Base-by-base conservation (phyloP, 2,329 filamentous ascomycete species). In the Fusarium mundagurra region DNA sequence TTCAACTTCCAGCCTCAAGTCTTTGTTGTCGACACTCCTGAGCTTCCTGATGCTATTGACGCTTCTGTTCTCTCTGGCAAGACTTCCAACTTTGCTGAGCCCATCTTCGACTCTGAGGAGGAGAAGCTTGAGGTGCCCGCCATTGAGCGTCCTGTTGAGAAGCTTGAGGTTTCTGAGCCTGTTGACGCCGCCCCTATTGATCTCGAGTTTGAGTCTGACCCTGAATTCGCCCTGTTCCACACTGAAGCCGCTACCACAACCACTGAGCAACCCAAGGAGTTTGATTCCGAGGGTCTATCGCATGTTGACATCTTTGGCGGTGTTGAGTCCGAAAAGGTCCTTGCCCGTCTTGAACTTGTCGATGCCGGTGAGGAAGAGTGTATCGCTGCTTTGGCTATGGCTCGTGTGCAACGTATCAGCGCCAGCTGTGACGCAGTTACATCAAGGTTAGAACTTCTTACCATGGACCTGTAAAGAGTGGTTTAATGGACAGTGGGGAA, bases 21-120 rank as follows among this genome's bases (percentile, higher is more conserved):
- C 55, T 97, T 93, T 78, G 89, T 94, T 57, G 90, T 95, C n/a
- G 90, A 93, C 73, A 88, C 93, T 5, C 92, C 92, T 5, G 88
- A 92, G 75, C 85, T 92, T 33, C 92, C 92, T 10, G 83, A 86
- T 50, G 79, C 84, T 31, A 87, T 95, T 74, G 86, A 92, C 79
- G 84, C 89, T 11, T 86, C 89, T 31, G 80, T 88, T 31, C 86
- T 96, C n/a, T 92, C 92, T 9, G 93, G 93, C 78, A 96, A 96
- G 87, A 84, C 87, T 0, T 88, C 88, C 45, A 88, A 86, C 81
- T 85, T 89, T 61, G 84, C 88, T 14, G 86, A 85, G 61, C 83
- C 82, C 78, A 77, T 80, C n/a, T 83, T 85, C 43, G 80, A 83
- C 10, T 81, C 81, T 1, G 84, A 87, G 29, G 83, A 87, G 33